These are phyloP conservation scores for Sclerotinia glacialis DNA, from an alignment of 2,329 filamentous ascomycete genomes.

Conservation along the genomic window DNA sequence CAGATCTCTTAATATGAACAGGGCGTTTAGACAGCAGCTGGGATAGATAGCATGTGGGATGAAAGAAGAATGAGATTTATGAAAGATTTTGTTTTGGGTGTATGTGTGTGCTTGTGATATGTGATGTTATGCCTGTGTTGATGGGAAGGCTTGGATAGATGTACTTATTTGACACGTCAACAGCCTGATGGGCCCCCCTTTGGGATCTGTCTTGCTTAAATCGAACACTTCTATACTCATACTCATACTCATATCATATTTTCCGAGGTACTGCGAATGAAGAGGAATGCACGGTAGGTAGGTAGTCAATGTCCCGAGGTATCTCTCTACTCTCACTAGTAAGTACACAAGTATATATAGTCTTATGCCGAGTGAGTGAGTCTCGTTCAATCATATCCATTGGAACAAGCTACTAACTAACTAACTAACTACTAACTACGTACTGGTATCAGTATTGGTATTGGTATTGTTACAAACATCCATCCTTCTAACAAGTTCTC, in stretches of 20 bases:
- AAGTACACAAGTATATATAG: no score
- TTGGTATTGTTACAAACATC: conserved; percentile 8
- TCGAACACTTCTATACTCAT: no score
- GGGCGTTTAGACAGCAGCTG: conserved; percentile 18
- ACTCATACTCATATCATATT: no score
- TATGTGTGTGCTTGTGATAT: neutral
- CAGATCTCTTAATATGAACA: conserved; percentile 22
- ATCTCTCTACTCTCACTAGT: no score
- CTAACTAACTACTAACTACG: neutral
- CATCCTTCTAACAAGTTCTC: neutral
- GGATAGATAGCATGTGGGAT: conserved; percentile 21
- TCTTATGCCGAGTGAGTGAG: no score
- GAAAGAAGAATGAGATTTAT: conserved; percentile 11
- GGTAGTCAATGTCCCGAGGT: no score
- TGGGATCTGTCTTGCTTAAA: no score
- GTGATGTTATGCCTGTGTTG: neutral
- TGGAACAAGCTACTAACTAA: neutral
- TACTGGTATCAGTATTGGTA: conserved; percentile 7
- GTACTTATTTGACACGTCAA: neutral
- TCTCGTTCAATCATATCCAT: neutral
- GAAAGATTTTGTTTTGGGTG: neutral
- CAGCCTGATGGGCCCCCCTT: no score
- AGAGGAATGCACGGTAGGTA: no score
- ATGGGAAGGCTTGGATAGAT: neutral
- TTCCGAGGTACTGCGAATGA: no score